Evolutionary conservation across 345 rosid species (phyloP), one percentile per base, ranked within the genome.

Genomic region (Populus euphratica): DNA sequence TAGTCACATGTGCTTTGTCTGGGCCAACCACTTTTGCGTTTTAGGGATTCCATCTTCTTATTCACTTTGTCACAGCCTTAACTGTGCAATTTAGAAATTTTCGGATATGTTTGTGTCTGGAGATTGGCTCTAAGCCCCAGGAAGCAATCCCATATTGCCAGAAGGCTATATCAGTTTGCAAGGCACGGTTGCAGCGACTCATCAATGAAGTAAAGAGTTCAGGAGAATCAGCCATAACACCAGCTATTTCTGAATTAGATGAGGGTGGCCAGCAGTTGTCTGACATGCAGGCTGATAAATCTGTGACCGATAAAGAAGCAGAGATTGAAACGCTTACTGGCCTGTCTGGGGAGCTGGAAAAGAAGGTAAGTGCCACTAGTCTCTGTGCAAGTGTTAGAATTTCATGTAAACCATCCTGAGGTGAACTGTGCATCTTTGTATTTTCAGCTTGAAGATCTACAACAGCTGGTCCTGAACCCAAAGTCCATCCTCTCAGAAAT

Each of bases 401-500:
- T 47, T 8, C 13, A 16, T 68, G 25, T 54, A 43, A 69, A 20
- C 49, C 41, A 50, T 14, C 39, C n/a, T 21, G 49, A 68, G 74
- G 74, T 70, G n/a, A 66, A 76, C 70, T 33, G 16, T 72, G 18
- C 68, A 35, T 79, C 63, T 49, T 56, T 78, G 74, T 70, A 23
- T 73, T 20, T 86, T 86, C 88, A 96, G 99, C 97, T 92, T 80
- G 98, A 93, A 81, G 99, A 93, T 91, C 88, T 96, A 68, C 94
- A 91, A 64, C 97, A 89, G 80, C 82, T 84, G 69, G 88, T 79
- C 36, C 67, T 83, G 71, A 88, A 93, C 83, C 97, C 98, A 11
- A 86, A 82, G 72, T 90, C 92, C 10, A 75, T 92, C 64, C 91
- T 96, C 50, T 81, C 91, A 14, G 98, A 93, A 81, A 85, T 96